Conservation (phyloP, 305 asterid species). For the Fraxinus dipetala region DNA sequence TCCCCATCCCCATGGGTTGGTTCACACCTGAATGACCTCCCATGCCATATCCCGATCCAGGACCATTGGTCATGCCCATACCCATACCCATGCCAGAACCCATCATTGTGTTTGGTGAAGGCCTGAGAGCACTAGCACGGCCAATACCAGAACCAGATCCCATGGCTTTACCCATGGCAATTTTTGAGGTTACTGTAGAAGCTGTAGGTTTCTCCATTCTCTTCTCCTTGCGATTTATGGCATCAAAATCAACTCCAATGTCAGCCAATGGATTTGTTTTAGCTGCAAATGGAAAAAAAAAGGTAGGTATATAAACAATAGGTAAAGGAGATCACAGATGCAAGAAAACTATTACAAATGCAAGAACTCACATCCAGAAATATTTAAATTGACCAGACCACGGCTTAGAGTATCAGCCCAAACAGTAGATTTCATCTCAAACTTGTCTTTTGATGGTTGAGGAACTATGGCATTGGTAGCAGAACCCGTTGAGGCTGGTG, state of each 20-base stretch:
- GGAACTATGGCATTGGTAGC: conserved; percentile 36
- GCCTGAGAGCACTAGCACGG: conserved; percentile 49
- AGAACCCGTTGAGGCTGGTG: conserved; percentile 42
- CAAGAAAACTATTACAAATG: background rate
- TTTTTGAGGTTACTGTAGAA: conserved; percentile 52
- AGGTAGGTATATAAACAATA: background rate
- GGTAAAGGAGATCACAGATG: background rate
- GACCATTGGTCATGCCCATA: background rate
- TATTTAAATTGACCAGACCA: conserved; percentile 84
- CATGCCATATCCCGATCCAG: background rate
- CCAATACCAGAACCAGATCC: conserved; percentile 94
- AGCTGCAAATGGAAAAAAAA: conserved; percentile 46
- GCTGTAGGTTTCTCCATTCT: conserved; percentile 85
- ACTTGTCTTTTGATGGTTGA: conserved; percentile 68
- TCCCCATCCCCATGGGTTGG: background rate
- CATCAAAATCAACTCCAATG: conserved; percentile 95
- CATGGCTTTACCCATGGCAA: conserved; percentile 96
- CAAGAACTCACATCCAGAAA: conserved; percentile 80
- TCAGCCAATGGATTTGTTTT: conserved; percentile 86
- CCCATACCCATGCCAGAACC: conserved; percentile 39
- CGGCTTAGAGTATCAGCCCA: conserved; percentile 98
- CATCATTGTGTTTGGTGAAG: conserved; percentile 54
- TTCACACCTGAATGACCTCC: background rate
- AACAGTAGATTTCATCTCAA: conserved; percentile 85
- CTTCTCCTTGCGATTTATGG: conserved; percentile 90